Evolutionary conservation across 352 stramenopile species (phyloP), one percentile per base, ranked within the genome.

Genomic region (Pythium insidiosum): DNA sequence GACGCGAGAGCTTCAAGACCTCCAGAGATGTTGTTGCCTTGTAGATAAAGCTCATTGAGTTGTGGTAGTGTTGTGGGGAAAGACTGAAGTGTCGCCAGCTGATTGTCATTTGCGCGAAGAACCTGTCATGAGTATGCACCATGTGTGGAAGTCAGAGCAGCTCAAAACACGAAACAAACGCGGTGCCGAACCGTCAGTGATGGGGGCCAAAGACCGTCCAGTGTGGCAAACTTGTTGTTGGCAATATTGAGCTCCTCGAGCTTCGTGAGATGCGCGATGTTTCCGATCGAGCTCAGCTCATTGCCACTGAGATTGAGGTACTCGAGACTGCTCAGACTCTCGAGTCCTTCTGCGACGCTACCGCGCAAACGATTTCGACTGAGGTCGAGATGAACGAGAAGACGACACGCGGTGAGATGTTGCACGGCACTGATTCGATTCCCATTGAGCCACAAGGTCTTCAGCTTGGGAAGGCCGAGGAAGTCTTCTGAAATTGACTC

Each of bases 161-260:
- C n/a, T n/a, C n/a, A n/a, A n/a, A n/a, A n/a, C n/a, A n/a, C n/a
- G n/a, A n/a, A n/a, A n/a, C n/a, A n/a, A n/a, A n/a, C n/a, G n/a
- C n/a, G n/a, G n/a, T n/a, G n/a, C n/a, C n/a, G n/a, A n/a, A n/a
- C n/a, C n/a, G n/a, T n/a, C n/a, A n/a, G n/a, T n/a, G n/a, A n/a
- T 34, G 77, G 74, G 12, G 76, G 52, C n/a, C 69, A 50, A 1
- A 67, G 72, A 25, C 68, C 62, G 4, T 60, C 44, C n/a, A 90
- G 47, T 6, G 53, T 66, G n/a, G 44, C 45, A 6, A 90, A 37
- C 1, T 56, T 50, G 48, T 90, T 90, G 41, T 73, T 68, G 19
- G 61, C 56, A 13, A 90, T 38, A 28, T 86, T 77, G 28, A 90
- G 57, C 41, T 90, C 77, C 51, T 86, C 70, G 16, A 90, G 60